A percentile compares a stretch with the other conserved stretches of the same genome.
phyloP scores from a whole-genome alignment of 495 filamentous ascomycete species.

The Glonium stellatum region DNA sequence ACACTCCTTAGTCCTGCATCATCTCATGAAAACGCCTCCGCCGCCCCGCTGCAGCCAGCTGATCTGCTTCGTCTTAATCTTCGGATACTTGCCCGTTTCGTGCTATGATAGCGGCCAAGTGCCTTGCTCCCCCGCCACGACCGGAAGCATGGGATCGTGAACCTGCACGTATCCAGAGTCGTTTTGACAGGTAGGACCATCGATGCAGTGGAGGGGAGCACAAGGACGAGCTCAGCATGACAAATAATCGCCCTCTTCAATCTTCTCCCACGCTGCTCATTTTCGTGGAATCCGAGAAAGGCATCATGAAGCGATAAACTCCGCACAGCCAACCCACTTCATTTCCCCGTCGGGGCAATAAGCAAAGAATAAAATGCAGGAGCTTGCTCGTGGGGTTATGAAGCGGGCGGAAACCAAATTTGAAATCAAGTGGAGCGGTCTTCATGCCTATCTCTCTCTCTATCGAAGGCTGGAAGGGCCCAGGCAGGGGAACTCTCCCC shows the following conservation, averaged over 20 bases:
- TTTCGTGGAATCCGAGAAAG: neutral
- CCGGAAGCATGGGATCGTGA: neutral
- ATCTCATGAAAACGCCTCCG: neutral
- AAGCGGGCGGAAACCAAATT: neutral
- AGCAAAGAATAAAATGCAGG: neutral
- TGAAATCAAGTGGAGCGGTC: too few species aligned
- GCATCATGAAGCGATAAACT: neutral
- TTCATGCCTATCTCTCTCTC: too few species aligned
- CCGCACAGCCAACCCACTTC: neutral
- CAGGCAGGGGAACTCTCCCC: too few species aligned
- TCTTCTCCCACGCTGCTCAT: neutral
- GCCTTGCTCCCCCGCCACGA: neutral
- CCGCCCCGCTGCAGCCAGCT: neutral
- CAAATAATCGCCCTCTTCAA: neutral
- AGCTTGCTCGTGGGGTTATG: neutral
- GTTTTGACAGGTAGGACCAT: neutral
- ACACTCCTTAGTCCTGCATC: constrained; percentile 1
- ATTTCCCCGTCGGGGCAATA: neutral
- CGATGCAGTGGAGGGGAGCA: neutral
- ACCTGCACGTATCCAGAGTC: neutral
- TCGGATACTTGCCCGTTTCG: neutral
- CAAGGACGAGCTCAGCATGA: neutral
- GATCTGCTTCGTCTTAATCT: neutral
- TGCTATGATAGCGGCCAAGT: neutral
- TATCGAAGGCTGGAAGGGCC: too few species aligned